Evolutionary conservation across 371 early-diverging fungal species (phyloP).

Genomic region (Rhizopus delemar): DNA sequence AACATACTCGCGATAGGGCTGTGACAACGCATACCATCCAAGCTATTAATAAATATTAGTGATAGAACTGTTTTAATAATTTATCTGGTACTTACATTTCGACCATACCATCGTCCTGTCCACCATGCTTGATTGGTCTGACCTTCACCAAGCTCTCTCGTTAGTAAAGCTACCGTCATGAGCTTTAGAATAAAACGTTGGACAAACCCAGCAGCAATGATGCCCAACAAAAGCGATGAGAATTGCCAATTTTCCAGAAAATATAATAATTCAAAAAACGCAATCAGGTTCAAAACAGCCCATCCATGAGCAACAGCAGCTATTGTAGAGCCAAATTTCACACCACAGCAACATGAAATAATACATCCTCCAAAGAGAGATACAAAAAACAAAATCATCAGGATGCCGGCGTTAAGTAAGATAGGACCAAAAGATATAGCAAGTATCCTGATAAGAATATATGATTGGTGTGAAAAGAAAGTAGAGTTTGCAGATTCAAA

Average conservation of each 20-base stretch:
- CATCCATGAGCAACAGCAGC: conserved; percentile 72
- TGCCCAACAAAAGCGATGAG: conserved; percentile 64
- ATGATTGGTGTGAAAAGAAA: conserved; percentile 42
- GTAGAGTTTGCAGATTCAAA: conserved; percentile 37
- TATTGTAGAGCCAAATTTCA: conserved; percentile 70
- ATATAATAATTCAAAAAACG: conserved; percentile 67
- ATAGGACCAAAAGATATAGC: conserved; percentile 74
- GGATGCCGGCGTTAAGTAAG: conserved; percentile 67
- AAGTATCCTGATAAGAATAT: conserved; percentile 61
- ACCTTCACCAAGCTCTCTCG: conserved; percentile 82
- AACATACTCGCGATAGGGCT: conserved; percentile 77
- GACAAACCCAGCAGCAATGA: conserved; percentile 64
- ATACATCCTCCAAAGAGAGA: conserved; percentile 72
- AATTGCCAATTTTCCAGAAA: conserved; percentile 68
- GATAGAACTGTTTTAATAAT: background rate
- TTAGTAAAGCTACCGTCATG: conserved; percentile 68
- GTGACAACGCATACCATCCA: conserved; percentile 61
- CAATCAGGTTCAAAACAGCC: conserved; percentile 64
- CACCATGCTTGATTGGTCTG: conserved; percentile 87
- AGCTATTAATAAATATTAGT: conserved; percentile 24
- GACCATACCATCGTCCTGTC: conserved; percentile 86
- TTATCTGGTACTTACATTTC: conserved; percentile 65
- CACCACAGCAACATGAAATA: conserved; percentile 61
- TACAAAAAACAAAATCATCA: conserved; percentile 68
- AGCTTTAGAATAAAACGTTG: conserved; percentile 74